Conservation (phyloP, 2,329 filamentous ascomycete genomes). For the Cladosporium sp. region DNA sequence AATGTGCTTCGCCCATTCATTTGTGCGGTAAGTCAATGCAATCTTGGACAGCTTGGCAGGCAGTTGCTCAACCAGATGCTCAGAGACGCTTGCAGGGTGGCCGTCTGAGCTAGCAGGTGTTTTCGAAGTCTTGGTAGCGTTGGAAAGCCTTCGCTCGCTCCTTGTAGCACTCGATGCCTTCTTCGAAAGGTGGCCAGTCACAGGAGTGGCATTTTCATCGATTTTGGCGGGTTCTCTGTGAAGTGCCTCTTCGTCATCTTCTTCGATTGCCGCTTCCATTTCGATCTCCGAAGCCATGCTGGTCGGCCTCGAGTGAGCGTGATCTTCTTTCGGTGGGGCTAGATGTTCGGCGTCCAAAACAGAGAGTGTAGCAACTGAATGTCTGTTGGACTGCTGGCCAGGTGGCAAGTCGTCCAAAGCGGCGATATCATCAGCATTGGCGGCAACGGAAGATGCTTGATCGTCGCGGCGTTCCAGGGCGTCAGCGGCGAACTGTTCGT, state of each 20-base stretch:
- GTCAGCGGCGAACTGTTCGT: constrained; percentile 25
- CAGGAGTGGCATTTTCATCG: constrained; percentile 5
- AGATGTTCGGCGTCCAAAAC: background rate
- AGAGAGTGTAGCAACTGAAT: background rate
- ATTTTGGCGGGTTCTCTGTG: constrained; percentile 14
- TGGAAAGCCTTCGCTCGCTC: background rate
- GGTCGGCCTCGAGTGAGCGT: background rate
- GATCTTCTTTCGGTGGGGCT: background rate
- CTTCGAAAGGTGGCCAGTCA: background rate
- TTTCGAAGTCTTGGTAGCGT: background rate
- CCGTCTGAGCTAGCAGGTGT: constrained; percentile 4
- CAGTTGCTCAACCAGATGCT: constrained; percentile 59
- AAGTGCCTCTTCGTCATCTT: constrained; percentile 28
- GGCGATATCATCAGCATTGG: constrained; percentile 58
- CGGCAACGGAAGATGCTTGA: constrained; percentile 50
- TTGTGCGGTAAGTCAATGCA: constrained; percentile 81
- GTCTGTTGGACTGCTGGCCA: background rate
- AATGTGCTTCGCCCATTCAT: constrained; percentile 94
- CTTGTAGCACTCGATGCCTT: background rate
- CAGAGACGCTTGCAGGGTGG: constrained; percentile 17
- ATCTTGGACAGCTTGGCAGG: constrained; percentile 73
- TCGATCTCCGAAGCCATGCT: constrained; percentile 2
- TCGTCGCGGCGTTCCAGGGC: constrained; percentile 41
- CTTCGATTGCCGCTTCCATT: constrained; percentile 21
- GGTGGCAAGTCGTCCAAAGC: constrained; percentile 46